Percentiles rank a stretch among this genome's conserved stretches.
phyloP scores from a whole-genome alignment of 768 basidiomycete genomes.

The Suillus luteus region DNA sequence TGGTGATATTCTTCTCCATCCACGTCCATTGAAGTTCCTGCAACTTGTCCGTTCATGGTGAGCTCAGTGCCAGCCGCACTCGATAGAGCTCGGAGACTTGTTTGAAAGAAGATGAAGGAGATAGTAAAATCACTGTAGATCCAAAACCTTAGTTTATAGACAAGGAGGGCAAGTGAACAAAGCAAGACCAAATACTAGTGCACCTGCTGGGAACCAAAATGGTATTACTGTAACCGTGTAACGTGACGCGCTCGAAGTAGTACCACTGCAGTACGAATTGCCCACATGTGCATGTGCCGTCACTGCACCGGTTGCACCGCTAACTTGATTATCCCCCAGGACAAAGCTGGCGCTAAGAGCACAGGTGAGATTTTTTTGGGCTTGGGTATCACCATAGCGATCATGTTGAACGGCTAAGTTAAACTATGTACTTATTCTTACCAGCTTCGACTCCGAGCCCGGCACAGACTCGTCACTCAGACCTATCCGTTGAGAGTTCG shows the following conservation, averaged over 20 bases:
- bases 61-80: constrained; percentile 9
- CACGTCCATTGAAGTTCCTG: constrained; percentile 30
- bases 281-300: not conserved
- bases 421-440: not conserved
- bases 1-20: constrained; percentile 21
- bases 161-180: constrained; percentile 6
- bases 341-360: not conserved
- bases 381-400: constrained; percentile 7
- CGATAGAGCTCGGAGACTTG: constrained; percentile 8
- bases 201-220: not conserved
- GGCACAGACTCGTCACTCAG: not conserved
- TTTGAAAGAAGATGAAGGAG: constrained; percentile 10
- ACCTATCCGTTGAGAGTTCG: not conserved
- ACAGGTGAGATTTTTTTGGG: constrained; percentile 5
- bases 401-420: not conserved
- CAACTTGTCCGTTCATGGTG: constrained; percentile 24
- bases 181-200: constrained; percentile 7
- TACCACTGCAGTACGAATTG: no score
- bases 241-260: not conserved
- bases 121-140: constrained; percentile 2
- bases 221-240: not conserved
- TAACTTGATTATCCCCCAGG: not conserved
- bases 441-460: not conserved
- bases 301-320: not conserved
- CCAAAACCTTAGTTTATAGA: constrained; percentile 1